phyloP scores from a whole-genome alignment of 2,329 filamentous ascomycete species.

The Dryadomyces quercivorus region DNA sequence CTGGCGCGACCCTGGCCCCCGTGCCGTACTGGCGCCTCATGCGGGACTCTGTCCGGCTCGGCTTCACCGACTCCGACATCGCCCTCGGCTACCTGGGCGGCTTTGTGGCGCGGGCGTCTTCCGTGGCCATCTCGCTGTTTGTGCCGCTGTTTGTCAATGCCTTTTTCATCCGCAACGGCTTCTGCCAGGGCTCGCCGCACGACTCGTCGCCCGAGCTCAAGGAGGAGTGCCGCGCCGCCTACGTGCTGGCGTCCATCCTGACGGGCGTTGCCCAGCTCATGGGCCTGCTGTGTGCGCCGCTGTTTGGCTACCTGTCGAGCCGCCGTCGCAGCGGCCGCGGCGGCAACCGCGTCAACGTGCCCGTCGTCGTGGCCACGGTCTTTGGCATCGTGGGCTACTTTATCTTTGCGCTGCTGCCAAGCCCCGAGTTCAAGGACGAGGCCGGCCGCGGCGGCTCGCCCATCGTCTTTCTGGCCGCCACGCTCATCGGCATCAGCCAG shows the following conservation, averaged over 20 bases:
- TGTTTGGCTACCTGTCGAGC: slow-evolving; percentile 75
- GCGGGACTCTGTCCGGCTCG: slow-evolving; percentile 52
- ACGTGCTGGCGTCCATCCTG: slow-evolving; percentile 74
- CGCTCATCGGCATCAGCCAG: slow-evolving; percentile 79
- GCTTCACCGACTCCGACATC: slow-evolving; percentile 65
- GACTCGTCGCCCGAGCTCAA: slow-evolving; percentile 65
- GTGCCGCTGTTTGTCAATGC: slow-evolving; percentile 88
- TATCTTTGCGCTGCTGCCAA: slow-evolving; percentile 61
- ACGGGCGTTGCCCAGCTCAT: slow-evolving; percentile 82
- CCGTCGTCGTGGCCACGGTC: slow-evolving; percentile 58
- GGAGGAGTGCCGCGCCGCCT: slow-evolving; percentile 72
- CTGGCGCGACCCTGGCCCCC: slow-evolving; percentile 1
- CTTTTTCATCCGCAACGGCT: slow-evolving; percentile 71
- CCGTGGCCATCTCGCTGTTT: slow-evolving; percentile 89
- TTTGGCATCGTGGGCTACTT: slow-evolving; percentile 70
- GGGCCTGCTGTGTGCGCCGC: slow-evolving; percentile 70
- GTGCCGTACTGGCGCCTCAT: slow-evolving; percentile 49
- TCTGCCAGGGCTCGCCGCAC: slow-evolving; percentile 57
- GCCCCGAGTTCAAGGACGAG: slow-evolving; percentile 57
- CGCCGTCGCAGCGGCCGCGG: not conserved
- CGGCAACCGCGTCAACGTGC: slow-evolving; percentile 45
- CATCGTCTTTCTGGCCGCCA: slow-evolving; percentile 62
- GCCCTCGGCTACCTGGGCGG: slow-evolving; percentile 83
- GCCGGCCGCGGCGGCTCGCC: slow-evolving; percentile 55
- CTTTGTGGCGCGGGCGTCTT: slow-evolving; percentile 88